Percentiles rank a stretch among this genome's conserved stretches.
Evolutionary conservation across 495 filamentous ascomycete species (phyloP).

Genomic region (Letharia lupina): DNA sequence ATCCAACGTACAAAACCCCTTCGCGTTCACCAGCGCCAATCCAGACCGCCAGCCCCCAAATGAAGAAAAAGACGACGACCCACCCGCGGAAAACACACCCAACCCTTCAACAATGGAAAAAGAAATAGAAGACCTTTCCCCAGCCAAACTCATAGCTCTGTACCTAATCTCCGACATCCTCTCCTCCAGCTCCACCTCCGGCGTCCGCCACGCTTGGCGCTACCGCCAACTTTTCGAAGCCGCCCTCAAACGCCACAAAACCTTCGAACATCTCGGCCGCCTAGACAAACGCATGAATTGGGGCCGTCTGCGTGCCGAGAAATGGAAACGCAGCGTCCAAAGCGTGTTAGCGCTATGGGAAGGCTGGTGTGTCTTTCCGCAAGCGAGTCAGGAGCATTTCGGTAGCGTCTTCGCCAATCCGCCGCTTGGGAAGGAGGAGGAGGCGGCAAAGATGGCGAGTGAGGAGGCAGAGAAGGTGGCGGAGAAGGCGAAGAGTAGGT

Average conservation of each 20-base stretch:
- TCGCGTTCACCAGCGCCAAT: slow-evolving; percentile 54
- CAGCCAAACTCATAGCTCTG: slow-evolving; percentile 70
- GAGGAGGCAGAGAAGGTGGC: slow-evolving; percentile 46
- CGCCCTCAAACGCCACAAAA: slow-evolving; percentile 55
- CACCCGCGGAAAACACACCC: slow-evolving; percentile 20
- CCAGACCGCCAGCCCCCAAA: slow-evolving; percentile 30
- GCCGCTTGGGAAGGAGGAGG: slow-evolving; percentile 47
- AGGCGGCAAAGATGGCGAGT: slow-evolving; percentile 26
- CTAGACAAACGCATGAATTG: slow-evolving; percentile 69
- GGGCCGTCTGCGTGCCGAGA: slow-evolving; percentile 78
- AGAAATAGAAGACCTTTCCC: slow-evolving; percentile 54
- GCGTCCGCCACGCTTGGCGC: slow-evolving; percentile 82
- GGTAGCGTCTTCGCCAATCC: slow-evolving; percentile 65
- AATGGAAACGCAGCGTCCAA: slow-evolving; percentile 79
- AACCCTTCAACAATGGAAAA: slow-evolving; percentile 27
- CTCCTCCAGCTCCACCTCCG: slow-evolving; percentile 71
- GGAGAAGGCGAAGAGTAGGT: slow-evolving; percentile 48
- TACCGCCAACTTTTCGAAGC: slow-evolving; percentile 81
- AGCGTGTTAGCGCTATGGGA: slow-evolving; percentile 74
- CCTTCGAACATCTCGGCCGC: slow-evolving; percentile 74
- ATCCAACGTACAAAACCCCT: slow-evolving; percentile 65
- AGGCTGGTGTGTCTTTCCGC: slow-evolving; percentile 78
- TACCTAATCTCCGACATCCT: slow-evolving; percentile 86
- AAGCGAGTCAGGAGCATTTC: slow-evolving; percentile 66
- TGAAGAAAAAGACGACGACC: slow-evolving; percentile 27